Percentiles rank a stretch among this genome's conserved stretches.
Evolutionary conservation across 176 grass and related monocot genomes (phyloP).

Genomic region (Oryza meyeriana): DNA sequence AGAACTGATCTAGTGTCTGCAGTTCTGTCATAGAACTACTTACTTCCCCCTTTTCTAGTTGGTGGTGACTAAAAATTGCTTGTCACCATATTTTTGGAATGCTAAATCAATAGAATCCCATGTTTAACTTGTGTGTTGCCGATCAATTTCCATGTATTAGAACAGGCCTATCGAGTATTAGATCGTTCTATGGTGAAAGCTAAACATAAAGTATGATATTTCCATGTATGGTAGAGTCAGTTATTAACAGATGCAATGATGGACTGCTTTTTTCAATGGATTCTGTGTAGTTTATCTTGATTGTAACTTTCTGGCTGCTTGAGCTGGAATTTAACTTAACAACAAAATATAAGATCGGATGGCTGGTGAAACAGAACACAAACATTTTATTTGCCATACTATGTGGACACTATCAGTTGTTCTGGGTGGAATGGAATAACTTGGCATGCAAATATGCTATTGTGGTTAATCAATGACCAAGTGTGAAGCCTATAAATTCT

Average conservation of each 20-base stretch:
- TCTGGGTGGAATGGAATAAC: constrained; percentile 1
- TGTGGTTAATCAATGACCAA: not conserved
- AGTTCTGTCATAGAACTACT: not conserved
- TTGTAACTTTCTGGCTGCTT: constrained; percentile 8
- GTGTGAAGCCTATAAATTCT: not conserved
- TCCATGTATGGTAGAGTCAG: not conserved
- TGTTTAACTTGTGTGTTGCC: not conserved
- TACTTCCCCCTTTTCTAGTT: not conserved
- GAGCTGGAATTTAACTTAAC: not conserved
- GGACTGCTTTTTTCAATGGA: not conserved
- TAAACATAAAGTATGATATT: not conserved
- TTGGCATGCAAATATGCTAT: constrained; percentile 3
- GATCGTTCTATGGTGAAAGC: not conserved
- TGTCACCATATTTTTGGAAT: not conserved
- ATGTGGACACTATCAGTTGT: constrained; percentile 8
- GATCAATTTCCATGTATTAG: not conserved
- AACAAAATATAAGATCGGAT: not conserved
- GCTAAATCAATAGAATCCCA: not conserved
- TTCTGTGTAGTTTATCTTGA: not conserved
- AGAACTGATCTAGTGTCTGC: not conserved
- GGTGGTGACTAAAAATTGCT: not conserved
- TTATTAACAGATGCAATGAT: not conserved
- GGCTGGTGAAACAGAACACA: not conserved
- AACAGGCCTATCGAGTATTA: not conserved
- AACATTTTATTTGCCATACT: not conserved